phyloP scores from a whole-genome alignment of 2,329 filamentous ascomycete species.

The Proliferodiscus dingleyae region DNA sequence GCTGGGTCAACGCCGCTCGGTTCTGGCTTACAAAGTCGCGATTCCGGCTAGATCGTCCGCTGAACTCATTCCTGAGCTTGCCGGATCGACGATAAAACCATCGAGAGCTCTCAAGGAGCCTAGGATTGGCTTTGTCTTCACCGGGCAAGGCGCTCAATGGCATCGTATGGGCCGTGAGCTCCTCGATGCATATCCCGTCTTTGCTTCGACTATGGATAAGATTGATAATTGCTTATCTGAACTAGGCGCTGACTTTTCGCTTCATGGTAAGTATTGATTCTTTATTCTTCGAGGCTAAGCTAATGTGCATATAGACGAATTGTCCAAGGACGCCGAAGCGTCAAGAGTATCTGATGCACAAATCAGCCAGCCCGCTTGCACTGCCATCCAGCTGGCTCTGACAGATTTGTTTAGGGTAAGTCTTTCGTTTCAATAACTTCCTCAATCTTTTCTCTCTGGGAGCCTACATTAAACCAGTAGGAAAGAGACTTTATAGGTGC shows the following conservation, averaged over 20 bases:
- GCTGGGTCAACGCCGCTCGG: conserved; percentile 24
- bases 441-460: not conserved
- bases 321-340: conserved; percentile 32
- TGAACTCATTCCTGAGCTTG: conserved; percentile 37
- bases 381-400: conserved; percentile 44
- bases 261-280: conserved; percentile 12
- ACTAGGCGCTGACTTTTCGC: conserved; percentile 31
- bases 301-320: conserved; percentile 30
- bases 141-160: conserved; percentile 24
- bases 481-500: not conserved
- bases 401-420: conserved; percentile 36
- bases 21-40: conserved; percentile 22
- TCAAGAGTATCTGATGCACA: conserved; percentile 35
- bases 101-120: conserved; percentile 13
- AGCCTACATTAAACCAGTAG: not conserved
- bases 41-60: conserved; percentile 14
- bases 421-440: not conserved
- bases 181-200: conserved; percentile 32
- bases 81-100: conserved; percentile 27
- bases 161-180: conserved; percentile 25
- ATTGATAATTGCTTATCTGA: conserved; percentile 32
- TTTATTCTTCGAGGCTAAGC: not conserved
- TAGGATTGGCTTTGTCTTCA: conserved; percentile 26
- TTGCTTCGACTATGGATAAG: conserved; percentile 31
- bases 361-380: conserved; percentile 43